phyloP scores from a whole-genome alignment of 2,329 filamentous ascomycete genomes.

The Zasmidium angulare region DNA sequence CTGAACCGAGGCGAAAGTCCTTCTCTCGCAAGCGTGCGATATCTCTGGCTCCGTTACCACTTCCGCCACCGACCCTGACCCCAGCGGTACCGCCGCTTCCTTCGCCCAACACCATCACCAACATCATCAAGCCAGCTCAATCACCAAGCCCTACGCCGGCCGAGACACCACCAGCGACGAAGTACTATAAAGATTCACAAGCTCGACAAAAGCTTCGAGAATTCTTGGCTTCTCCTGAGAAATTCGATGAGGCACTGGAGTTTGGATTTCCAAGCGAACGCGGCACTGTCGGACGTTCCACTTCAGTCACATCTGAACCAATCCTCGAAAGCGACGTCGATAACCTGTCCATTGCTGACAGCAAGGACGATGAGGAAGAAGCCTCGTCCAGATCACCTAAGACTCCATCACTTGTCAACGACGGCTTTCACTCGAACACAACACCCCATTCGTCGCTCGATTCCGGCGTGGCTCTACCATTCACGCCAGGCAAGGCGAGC shows the following conservation, averaged over 20 bases:
- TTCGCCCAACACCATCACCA: slow-evolving; percentile 9
- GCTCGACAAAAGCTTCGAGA: slow-evolving; percentile 81
- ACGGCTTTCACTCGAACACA: neutral
- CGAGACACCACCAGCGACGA: slow-evolving; percentile 11
- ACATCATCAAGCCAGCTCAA: slow-evolving; percentile 6
- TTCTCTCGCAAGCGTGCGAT: slow-evolving; percentile 24
- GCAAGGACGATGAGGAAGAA: slow-evolving; percentile 17
- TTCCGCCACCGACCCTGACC: slow-evolving; percentile 31
- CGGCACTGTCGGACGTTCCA: slow-evolving; percentile 2
- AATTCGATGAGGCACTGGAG: slow-evolving; percentile 92
- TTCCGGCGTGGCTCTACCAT: slow-evolving; percentile 33
- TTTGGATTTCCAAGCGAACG: slow-evolving; percentile 72
- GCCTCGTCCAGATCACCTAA: slow-evolving; percentile 4
- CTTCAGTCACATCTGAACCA: slow-evolving; percentile 21
- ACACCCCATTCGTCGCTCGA: slow-evolving; percentile 36
- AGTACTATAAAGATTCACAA: slow-evolving; percentile 88
- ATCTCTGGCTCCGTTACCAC: slow-evolving; percentile 27
- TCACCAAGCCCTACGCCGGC: neutral
- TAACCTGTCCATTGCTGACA: slow-evolving; percentile 12
- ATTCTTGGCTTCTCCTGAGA: slow-evolving; percentile 84
- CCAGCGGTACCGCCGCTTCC: slow-evolving; percentile 26
- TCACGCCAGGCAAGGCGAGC: slow-evolving; percentile 8
- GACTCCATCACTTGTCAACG: slow-evolving; percentile 14
- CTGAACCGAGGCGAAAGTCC: slow-evolving; percentile 11
- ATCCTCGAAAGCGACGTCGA: slow-evolving; percentile 10